phyloP scores from a whole-genome alignment of 2,329 filamentous ascomycete species.

The Ramularia endophylla region DNA sequence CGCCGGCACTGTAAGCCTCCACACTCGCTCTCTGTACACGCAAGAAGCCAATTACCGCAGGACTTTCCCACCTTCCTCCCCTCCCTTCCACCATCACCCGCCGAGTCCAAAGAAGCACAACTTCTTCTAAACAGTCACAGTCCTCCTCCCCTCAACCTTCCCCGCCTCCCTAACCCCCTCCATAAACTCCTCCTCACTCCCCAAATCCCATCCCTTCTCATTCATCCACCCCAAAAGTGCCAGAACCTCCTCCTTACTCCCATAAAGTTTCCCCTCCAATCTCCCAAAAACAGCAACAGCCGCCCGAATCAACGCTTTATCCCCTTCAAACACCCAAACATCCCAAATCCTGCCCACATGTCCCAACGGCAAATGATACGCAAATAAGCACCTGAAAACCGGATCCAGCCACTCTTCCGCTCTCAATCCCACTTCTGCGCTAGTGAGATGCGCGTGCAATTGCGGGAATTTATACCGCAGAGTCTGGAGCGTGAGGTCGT shows the following conservation, averaged over 20 bases:
- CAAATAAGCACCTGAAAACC: conserved; percentile 29
- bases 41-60: no score
- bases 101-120: no score
- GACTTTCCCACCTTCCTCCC: no score
- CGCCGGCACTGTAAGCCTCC: no score
- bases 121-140: background rate
- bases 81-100: no score
- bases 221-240: conserved; percentile 39
- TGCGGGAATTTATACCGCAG: conserved; percentile 58
- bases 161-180: conserved; percentile 32
- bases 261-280: conserved; percentile 48
- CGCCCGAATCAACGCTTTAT: conserved; percentile 63
- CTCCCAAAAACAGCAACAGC: conserved; percentile 59
- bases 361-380: conserved; percentile 32
- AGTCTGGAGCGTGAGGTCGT: conserved; percentile 62
- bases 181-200: conserved; percentile 38
- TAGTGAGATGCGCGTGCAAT: conserved; percentile 59
- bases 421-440: conserved; percentile 26
- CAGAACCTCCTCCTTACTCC: conserved; percentile 38
- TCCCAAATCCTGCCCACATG: conserved; percentile 68
- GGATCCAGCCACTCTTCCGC: conserved; percentile 34
- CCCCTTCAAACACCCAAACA: conserved; percentile 76
- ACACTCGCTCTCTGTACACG: no score
- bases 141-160: conserved; percentile 25
- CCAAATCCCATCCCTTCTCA: conserved; percentile 27